A percentile compares a stretch with the other conserved stretches of the same genome.
Conservation (phyloP, 2,329 filamentous ascomycete genomes). For the Diplodia sapinea region DNA sequence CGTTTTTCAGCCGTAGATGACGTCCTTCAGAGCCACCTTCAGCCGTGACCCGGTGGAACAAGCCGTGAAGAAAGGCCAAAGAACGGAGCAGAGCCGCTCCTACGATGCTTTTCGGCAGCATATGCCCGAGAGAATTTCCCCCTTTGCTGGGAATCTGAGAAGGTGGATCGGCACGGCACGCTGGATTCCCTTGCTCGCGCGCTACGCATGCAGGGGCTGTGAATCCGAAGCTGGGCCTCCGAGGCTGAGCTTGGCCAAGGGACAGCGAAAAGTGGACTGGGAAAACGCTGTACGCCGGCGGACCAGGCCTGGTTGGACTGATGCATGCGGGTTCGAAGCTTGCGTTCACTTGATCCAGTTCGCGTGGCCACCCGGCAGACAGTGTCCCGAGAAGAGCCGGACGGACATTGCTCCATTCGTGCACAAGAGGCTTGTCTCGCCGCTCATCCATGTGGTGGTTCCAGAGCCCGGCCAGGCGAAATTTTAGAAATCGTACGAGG, state of each 20-base stretch:
- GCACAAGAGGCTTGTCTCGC: neutral
- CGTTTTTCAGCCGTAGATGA: neutral
- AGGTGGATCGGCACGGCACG: neutral
- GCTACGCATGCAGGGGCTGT: neutral
- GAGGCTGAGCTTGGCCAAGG: neutral
- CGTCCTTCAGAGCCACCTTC: neutral
- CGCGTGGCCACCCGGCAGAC: neutral
- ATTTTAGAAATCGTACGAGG: conserved; percentile 1
- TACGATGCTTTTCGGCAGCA: neutral
- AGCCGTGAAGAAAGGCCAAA: neutral
- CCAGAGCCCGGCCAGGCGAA: neutral
- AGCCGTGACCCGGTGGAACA: neutral
- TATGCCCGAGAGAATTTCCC: neutral
- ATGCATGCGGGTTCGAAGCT: conserved; percentile 5
- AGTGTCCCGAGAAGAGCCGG: neutral
- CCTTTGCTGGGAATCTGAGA: too few species aligned
- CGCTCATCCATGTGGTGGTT: neutral
- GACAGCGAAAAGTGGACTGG: neutral
- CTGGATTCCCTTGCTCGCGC: too few species aligned
- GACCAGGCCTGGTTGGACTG: neutral
- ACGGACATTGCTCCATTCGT: neutral
- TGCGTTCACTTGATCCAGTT: neutral
- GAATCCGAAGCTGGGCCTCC: too few species aligned
- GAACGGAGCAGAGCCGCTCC: neutral
- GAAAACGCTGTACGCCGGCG: too few species aligned